phyloP scores from a whole-genome alignment of 1,284 basidiomycete species.

The Gymnopus androsaceus region DNA sequence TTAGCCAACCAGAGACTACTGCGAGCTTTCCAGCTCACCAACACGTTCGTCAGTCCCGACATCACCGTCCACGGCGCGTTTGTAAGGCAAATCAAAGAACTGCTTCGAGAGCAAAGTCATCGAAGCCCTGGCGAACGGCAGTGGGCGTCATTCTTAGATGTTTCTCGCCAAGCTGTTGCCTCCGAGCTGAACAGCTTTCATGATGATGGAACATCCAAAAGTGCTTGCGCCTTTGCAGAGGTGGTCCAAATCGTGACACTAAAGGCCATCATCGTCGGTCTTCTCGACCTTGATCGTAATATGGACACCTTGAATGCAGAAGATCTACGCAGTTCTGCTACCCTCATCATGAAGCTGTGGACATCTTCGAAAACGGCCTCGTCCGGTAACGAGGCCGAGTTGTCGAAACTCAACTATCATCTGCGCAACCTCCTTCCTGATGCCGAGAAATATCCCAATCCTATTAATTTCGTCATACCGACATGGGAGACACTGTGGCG shows the following conservation, averaged over 20 bases:
- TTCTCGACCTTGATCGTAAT: conserved; percentile 37
- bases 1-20: conserved; percentile 45
- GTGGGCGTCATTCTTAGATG: conserved; percentile 33
- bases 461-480: conserved; percentile 55
- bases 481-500: conserved; percentile 65
- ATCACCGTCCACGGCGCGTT: conserved; percentile 35
- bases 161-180: conserved; percentile 34
- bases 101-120: conserved; percentile 27
- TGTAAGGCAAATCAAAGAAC: conserved; percentile 25
- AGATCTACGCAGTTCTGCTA: conserved; percentile 37
- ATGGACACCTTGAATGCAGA: conserved; percentile 29
- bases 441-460: conserved; percentile 32
- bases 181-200: conserved; percentile 22
- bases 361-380: conserved; percentile 36
- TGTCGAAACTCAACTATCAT: conserved; percentile 25
- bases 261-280: conserved; percentile 39
- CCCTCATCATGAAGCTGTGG: conserved; percentile 44
- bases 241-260: conserved; percentile 48
- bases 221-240: background rate
- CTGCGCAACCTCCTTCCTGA: conserved; percentile 43
- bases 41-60: conserved; percentile 40
- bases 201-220: background rate
- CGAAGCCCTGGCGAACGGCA: conserved; percentile 21
- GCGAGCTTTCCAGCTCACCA: conserved; percentile 41
- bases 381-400: background rate